Conservation (phyloP, 2,329 filamentous ascomycete genomes). For the Rutstroemia sydowiana region DNA sequence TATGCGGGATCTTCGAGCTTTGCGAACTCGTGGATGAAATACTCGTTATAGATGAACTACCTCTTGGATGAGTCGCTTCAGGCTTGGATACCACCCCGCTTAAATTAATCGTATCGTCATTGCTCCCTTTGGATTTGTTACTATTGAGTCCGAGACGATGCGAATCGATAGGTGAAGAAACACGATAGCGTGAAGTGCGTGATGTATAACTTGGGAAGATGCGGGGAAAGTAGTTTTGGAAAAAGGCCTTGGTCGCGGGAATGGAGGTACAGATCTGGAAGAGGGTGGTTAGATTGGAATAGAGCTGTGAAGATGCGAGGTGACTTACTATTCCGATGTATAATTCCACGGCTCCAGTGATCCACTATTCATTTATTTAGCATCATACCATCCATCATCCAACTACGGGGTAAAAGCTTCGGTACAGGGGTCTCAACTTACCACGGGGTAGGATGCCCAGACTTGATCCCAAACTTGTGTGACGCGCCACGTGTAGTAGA, state of each 20-base stretch:
- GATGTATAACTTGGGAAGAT: not conserved
- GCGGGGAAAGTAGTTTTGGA: constrained; percentile 31
- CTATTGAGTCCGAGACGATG: not conserved
- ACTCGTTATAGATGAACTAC: not conserved
- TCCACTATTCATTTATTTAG: too few relatives aligned
- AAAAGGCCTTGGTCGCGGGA: constrained; percentile 38
- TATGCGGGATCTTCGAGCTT: too few relatives aligned
- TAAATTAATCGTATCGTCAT: too few relatives aligned
- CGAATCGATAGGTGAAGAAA: not conserved
- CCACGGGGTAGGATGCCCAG: constrained; percentile 33
- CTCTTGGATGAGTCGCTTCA: too few relatives aligned
- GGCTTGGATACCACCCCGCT: too few relatives aligned
- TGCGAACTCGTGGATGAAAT: not conserved
- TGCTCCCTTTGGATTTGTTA: not conserved
- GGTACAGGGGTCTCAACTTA: too few relatives aligned
- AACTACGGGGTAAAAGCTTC: too few relatives aligned
- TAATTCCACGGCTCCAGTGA: constrained; percentile 34
- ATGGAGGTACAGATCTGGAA: constrained; percentile 36
- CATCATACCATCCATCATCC: too few relatives aligned
- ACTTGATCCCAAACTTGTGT: constrained; percentile 30
- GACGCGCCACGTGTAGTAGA: constrained; percentile 31
- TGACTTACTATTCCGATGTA: constrained; percentile 33
- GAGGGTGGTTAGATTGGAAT: not conserved
- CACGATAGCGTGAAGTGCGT: not conserved
- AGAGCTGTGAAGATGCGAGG: too few relatives aligned